Base-by-base conservation (phyloP, 768 basidiomycete genomes). In the Ramaria sp. region DNA sequence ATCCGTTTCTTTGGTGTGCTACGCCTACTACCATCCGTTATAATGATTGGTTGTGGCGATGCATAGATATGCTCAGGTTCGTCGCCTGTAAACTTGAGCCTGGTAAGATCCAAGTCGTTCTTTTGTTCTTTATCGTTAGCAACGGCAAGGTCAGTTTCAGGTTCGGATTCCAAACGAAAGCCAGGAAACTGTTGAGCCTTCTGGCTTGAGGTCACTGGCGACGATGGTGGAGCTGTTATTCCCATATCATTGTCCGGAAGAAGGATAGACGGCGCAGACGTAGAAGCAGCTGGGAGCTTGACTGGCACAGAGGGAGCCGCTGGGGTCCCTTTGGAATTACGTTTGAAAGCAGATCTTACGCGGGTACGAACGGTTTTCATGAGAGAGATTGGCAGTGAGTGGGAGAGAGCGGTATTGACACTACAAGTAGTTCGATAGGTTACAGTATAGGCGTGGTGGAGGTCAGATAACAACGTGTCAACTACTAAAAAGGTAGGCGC, bases 301-400 rank as follows among this genome's bases (percentile, higher is more conserved):
- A 39, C 33, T 37, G 51, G 37, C 19, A 22, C 45, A 7, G 54
- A 56, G 19, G 54, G 43, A 17, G 43, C 17, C 30, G 46, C 33
- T 17, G 54, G 54, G 19, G 22, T 45, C 11, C 45, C 45, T 15
- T 45, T 56, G 42, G 54, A 46, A 37, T 48, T 37, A 46, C 45
- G 41, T 37, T 31, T 56, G 24, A 56, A 56, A 42, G 54, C 54
- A 24, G 54, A 47, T 30, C 48, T 56, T 46, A 56, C 54, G 45
- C 54, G 54, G 17, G 54, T 56, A n/a, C 54, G 54, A 37, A 56
- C 54, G 22, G 54, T 56, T 27, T 56, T 56, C 54, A 56, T 56
- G 54, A 34, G 33, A 37, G 51, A 19, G 24, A 37, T 9, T 34
- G 31, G 11, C 27, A 5, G 27, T 27, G 27, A 52, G 33, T 5